Conservation (phyloP, 352 stramenopile species). For the Phytophthora citrophthora region DNA sequence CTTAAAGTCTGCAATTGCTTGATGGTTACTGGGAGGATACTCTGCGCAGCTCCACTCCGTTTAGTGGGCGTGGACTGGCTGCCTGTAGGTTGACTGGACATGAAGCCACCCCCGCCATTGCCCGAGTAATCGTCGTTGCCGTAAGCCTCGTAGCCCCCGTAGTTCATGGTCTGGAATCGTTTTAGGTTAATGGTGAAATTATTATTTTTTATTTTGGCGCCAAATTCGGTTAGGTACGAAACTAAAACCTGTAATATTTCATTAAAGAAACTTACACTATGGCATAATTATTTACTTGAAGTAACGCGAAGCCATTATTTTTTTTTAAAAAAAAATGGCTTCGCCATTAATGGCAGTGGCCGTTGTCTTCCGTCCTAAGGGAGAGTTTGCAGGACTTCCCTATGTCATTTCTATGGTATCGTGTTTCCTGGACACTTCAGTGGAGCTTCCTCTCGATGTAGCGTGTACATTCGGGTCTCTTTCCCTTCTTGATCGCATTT, state of each 20-base stretch:
- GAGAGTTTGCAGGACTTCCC: not conserved
- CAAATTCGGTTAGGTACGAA: conserved; percentile 14
- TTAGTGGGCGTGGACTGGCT: conserved; percentile 67
- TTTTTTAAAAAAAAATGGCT: not conserved
- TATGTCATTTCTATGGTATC: conserved; percentile 1
- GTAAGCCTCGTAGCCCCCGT: conserved; percentile 78
- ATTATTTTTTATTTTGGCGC: conserved; percentile 16
- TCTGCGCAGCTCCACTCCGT: conserved; percentile 70
- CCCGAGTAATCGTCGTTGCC: conserved; percentile 65
- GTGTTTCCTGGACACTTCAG: conserved; percentile 10
- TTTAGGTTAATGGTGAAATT: no score
- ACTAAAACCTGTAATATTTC: no score
- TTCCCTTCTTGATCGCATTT: conserved; percentile 4
- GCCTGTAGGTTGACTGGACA: conserved; percentile 57
- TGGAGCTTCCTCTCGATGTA: not conserved
- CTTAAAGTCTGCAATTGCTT: conserved; percentile 76
- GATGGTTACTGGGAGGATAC: conserved; percentile 92
- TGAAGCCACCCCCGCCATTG: conserved; percentile 68
- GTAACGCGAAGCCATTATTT: no score
- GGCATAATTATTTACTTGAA: no score
- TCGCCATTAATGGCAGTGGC: not conserved
- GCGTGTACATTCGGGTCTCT: not conserved
- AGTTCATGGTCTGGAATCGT: conserved; percentile 49
- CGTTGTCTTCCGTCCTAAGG: conserved; percentile 1
- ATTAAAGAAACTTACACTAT: no score